Percentiles rank a stretch among this genome's conserved stretches.
phyloP scores from a whole-genome alignment of 805 yeast species.

The Cyberlindnera mycetangii region DNA sequence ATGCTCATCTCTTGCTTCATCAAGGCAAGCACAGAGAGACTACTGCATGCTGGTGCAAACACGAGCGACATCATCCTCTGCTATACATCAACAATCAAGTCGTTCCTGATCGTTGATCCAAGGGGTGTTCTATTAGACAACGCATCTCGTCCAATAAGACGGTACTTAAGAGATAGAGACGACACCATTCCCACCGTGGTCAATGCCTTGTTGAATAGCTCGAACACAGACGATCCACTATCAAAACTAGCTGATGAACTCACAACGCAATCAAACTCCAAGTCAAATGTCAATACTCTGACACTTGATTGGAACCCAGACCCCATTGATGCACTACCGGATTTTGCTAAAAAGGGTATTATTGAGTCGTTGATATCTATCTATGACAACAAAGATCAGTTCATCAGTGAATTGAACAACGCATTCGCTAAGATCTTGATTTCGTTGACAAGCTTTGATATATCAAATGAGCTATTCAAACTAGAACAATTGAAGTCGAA shows the following conservation, averaged over 20 bases:
- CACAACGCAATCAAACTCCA: conserved; percentile 25
- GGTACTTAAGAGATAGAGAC: conserved; percentile 64
- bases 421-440: conserved; percentile 59
- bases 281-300: conserved; percentile 17
- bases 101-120: conserved; percentile 79
- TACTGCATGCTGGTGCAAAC: conserved; percentile 78
- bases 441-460: conserved; percentile 32
- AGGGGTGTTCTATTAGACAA: conserved; percentile 78
- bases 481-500: conserved; percentile 55
- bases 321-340: conserved; percentile 88
- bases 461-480: conserved; percentile 38
- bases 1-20: conserved; percentile 50
- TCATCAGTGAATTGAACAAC: conserved; percentile 61
- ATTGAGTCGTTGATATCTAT: conserved; percentile 70
- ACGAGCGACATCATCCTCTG: conserved; percentile 68
- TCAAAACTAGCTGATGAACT: conserved; percentile 56
- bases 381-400: conserved; percentile 64
- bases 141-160: conserved; percentile 72
- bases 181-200: conserved; percentile 74
- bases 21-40: conserved; percentile 37
- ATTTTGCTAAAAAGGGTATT: conserved; percentile 67
- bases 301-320: conserved; percentile 71
- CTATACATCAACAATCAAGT: conserved; percentile 67
- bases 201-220: conserved; percentile 57
- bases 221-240: conserved; percentile 32